Conservation (phyloP, 1,284 basidiomycete species). For the Singerocomus inundabilis region DNA sequence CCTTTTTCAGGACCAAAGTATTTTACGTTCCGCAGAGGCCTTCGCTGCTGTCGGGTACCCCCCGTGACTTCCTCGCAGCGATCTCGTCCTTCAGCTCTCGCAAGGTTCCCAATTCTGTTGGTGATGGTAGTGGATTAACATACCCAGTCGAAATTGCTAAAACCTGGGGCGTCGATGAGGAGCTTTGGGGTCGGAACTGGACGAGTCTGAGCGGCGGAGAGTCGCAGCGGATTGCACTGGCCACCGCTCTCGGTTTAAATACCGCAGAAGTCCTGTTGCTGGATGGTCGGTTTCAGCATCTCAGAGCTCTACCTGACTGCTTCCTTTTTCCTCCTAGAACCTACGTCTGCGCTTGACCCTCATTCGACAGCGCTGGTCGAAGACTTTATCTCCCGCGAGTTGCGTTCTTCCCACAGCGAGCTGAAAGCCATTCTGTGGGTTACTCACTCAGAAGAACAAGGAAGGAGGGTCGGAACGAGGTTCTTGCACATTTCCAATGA, state of each 20-base stretch:
- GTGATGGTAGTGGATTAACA: slow-evolving; percentile 31
- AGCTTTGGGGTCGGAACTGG: slow-evolving; percentile 80
- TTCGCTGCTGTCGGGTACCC: slow-evolving; percentile 78
- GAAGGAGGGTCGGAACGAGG: slow-evolving; percentile 67
- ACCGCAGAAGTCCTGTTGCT: slow-evolving; percentile 80
- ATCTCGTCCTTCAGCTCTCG: slow-evolving; percentile 61
- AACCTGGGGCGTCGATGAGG: slow-evolving; percentile 64
- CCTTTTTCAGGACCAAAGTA: slow-evolving; percentile 72
- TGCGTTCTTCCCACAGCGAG: slow-evolving; percentile 46
- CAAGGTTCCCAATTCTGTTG: slow-evolving; percentile 23
- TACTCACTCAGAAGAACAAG: slow-evolving; percentile 82
- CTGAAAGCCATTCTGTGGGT: slow-evolving; percentile 83
- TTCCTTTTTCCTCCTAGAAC: slow-evolving; percentile 50
- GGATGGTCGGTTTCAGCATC: slow-evolving; percentile 59
- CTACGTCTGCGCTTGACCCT: slow-evolving; percentile 83
- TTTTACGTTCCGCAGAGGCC: slow-evolving; percentile 85
- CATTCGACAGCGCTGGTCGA: slow-evolving; percentile 66
- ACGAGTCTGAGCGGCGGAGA: slow-evolving; percentile 79
- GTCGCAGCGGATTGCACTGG: slow-evolving; percentile 76
- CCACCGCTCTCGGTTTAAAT: slow-evolving; percentile 68
- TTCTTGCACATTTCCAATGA: slow-evolving; percentile 53
- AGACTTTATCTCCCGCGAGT: slow-evolving; percentile 50
- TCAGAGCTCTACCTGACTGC: neutral
- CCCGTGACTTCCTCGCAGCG: slow-evolving; percentile 64
- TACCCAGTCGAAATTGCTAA: slow-evolving; percentile 56